Percentiles rank a stretch among this genome's conserved stretches.
Conservation (phyloP, 352 stramenopile species). For the Phytophthora idaei region DNA sequence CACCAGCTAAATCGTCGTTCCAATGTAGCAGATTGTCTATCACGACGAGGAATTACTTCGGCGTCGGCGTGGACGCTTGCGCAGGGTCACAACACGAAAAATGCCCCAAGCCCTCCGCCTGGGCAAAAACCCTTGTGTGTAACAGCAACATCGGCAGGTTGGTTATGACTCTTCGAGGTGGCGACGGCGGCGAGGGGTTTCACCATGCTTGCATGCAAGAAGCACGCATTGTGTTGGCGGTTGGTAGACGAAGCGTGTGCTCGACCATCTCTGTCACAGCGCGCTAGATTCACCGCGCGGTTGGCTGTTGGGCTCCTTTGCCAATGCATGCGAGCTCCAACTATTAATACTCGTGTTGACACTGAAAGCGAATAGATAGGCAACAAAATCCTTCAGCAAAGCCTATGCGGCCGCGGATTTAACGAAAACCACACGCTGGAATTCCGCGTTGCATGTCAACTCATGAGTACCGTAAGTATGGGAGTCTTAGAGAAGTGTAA, state of each 20-base stretch:
- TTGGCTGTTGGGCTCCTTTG: background rate
- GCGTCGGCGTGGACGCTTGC: background rate
- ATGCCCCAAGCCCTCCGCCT: background rate
- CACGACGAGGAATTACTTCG: background rate
- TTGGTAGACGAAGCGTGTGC: background rate
- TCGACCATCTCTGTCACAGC: too few relatives aligned
- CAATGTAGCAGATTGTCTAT: constrained; percentile 9
- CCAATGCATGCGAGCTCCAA: too few relatives aligned
- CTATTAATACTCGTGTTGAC: too few relatives aligned
- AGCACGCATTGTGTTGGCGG: background rate
- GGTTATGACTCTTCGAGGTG: constrained; percentile 4
- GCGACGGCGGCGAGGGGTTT: background rate
- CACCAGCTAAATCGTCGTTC: constrained; percentile 6
- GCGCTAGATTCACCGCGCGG: background rate
- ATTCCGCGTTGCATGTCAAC: too few relatives aligned
- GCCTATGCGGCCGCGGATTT: too few relatives aligned
- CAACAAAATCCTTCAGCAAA: too few relatives aligned
- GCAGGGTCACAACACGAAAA: background rate
- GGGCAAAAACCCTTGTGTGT: background rate
- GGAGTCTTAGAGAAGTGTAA: too few relatives aligned
- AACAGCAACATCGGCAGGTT: background rate
- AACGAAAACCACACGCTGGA: too few relatives aligned
- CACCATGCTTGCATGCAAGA: background rate
- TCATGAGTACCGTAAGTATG: too few relatives aligned
- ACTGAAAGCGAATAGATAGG: too few relatives aligned